Evolutionary conservation across 140 eudicot species (phyloP).

Genomic region (Bidens hawaiensis): DNA sequence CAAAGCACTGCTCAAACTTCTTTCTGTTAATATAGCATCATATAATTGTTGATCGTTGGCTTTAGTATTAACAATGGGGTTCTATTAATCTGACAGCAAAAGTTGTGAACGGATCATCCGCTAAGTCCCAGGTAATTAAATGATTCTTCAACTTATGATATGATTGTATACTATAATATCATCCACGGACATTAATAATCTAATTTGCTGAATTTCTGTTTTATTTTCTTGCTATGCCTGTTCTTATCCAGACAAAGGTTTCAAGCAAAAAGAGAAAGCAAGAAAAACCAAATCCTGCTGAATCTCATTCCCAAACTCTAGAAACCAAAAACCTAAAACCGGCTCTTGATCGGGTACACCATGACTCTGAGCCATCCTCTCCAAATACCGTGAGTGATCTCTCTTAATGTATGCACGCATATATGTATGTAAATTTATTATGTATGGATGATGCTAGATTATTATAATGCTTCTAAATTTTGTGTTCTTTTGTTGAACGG

Average conservation of each 20-base stretch:
- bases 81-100: slow-evolving; percentile 15
- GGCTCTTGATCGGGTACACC: background rate
- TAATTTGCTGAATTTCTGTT: background rate
- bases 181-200: slow-evolving; percentile 1
- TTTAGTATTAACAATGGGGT: background rate
- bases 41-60: background rate
- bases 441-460: background rate
- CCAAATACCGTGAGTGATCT: slow-evolving; percentile 26
- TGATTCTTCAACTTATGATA: background rate
- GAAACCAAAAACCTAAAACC: background rate
- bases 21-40: too few relatives aligned
- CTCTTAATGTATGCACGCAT: background rate
- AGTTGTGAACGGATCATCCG: slow-evolving; percentile 2
- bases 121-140: slow-evolving; percentile 27
- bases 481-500: slow-evolving; percentile 4
- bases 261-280: slow-evolving; percentile 31
- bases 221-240: background rate
- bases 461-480: slow-evolving; percentile 6
- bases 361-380: slow-evolving; percentile 20
- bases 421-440: background rate
- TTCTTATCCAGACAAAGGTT: slow-evolving; percentile 10
- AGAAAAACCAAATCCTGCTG: slow-evolving; percentile 18
- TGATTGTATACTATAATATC: background rate
- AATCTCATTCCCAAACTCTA: slow-evolving; percentile 16
- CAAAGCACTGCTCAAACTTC: too few relatives aligned